Evolutionary conservation across 2,329 filamentous ascomycete species (phyloP), one percentile per base, ranked within the genome.

Genomic region (Drechslerella coelobrocha): DNA sequence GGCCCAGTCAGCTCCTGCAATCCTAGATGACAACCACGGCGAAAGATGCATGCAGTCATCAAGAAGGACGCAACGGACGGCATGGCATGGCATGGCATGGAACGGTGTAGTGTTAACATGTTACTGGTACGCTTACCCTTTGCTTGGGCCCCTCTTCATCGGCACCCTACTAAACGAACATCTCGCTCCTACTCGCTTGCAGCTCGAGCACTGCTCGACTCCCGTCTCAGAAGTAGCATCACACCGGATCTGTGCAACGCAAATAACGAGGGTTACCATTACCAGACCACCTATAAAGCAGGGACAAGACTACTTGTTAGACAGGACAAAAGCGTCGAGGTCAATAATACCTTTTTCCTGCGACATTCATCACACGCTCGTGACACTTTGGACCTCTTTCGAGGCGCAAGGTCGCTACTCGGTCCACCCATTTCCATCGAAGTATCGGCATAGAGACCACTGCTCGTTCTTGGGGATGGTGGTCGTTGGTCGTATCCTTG

Each of bases 311-410:
- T 50, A 56, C 52, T 43, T 57, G 71, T 63, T 27, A 48, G 57
- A 69, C 54, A 29, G 55, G 52, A 41, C 54, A 59, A 74, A 56
- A 41, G 72, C 50, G 31, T 59, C 61, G 68, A 73, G 55, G 77
- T 34, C 45, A 55, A 72, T 61, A 72, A 66, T 72, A 84, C 83
- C 81, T 93, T 95, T 79, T 95, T 95, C 61, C 91, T 85, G 45
- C 92, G 84, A 77, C 91, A 96, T 77, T 95, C 91, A 77, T 96
- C 91, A 76, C 91, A 96, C 1, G 91, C 92, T 37, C 91, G 85
- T 9, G 91, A 95, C 4, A 94, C 91, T 78, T 96, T 96, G 4
- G 89, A 90, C 68, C 91, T 84, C 78, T 94, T 94, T 72, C 88
- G 83, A 0, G 88, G 88, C 12, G 87, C 85, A 9, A 86, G 86